Evolutionary conservation across 2,329 filamentous ascomycete genomes (phyloP).

Genomic region (Xylaria sp.): DNA sequence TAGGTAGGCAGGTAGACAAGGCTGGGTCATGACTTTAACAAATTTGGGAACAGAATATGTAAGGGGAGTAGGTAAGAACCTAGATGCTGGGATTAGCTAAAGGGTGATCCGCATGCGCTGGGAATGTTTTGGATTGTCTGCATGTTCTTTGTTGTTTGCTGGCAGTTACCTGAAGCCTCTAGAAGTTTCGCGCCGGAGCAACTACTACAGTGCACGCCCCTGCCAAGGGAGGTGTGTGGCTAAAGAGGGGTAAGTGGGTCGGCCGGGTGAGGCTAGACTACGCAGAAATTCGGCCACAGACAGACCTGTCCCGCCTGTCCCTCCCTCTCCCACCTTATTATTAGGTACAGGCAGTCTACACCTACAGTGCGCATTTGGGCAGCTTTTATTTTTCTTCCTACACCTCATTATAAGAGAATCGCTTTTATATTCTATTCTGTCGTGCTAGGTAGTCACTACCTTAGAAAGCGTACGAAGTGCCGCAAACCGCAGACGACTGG

Average conservation of each 20-base stretch:
- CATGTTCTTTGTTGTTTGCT: background rate
- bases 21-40: conserved; percentile 17
- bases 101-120: conserved; percentile 26
- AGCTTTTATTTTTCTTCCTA: conserved; percentile 45
- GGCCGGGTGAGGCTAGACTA: conserved; percentile 37
- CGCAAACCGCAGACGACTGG: conserved; percentile 18
- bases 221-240: conserved; percentile 26
- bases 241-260: conserved; percentile 44
- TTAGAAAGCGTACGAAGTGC: conserved; percentile 3
- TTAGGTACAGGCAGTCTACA: conserved; percentile 35
- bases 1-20: background rate
- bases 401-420: conserved; percentile 28
- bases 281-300: conserved; percentile 32
- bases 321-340: conserved; percentile 38
- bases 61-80: background rate
- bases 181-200: conserved; percentile 44
- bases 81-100: background rate
- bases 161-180: conserved; percentile 45
- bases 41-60: background rate
- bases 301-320: conserved; percentile 16
- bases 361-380: conserved; percentile 44
- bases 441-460: conserved; percentile 15
- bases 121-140: conserved; percentile 9
- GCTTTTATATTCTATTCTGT: conserved; percentile 12
- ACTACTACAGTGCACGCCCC: conserved; percentile 9